Conservation (phyloP, 148 eudicot species). For the Polygonum aviculare region DNA sequence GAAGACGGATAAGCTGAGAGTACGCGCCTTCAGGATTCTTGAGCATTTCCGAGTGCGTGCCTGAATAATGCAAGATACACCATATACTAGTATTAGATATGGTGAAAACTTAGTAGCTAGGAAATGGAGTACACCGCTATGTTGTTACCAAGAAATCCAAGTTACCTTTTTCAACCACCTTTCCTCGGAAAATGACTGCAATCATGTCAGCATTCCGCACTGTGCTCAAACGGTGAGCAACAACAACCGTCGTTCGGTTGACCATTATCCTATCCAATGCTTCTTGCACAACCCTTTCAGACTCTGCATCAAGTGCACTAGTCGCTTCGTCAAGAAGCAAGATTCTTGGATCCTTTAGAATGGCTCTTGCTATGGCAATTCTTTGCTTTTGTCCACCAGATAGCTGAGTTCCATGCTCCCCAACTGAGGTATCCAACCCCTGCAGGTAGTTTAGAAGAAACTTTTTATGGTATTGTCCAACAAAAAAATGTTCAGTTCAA, state of each 20-base stretch:
- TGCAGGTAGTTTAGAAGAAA: conserved; percentile 6
- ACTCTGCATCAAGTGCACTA: conserved; percentile 85
- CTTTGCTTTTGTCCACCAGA: conserved; percentile 95
- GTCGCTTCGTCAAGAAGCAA: conserved; percentile 87
- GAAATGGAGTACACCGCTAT: neutral
- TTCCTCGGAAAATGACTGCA: conserved; percentile 68
- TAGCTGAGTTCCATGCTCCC: conserved; percentile 77
- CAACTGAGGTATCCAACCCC: conserved; percentile 82
- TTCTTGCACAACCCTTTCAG: conserved; percentile 75
- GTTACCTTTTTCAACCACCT: conserved; percentile 73
- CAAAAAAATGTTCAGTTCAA: neutral
- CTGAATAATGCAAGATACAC: conserved; percentile 21
- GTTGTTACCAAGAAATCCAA: neutral
- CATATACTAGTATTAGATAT: neutral
- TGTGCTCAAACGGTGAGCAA: conserved; percentile 82
- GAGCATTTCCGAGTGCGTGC: conserved; percentile 52
- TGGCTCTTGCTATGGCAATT: conserved; percentile 83
- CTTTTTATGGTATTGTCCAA: neutral
- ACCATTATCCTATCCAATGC: conserved; percentile 77
- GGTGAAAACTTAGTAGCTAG: neutral
- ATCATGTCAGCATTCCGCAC: conserved; percentile 70
- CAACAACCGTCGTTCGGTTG: conserved; percentile 65
- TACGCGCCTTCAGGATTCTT: conserved; percentile 78
- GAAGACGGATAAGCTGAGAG: conserved; percentile 61
- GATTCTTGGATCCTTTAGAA: conserved; percentile 68